Evolutionary conservation across 257 asterid species (phyloP).

Genomic region (Linderniella brevidens): DNA sequence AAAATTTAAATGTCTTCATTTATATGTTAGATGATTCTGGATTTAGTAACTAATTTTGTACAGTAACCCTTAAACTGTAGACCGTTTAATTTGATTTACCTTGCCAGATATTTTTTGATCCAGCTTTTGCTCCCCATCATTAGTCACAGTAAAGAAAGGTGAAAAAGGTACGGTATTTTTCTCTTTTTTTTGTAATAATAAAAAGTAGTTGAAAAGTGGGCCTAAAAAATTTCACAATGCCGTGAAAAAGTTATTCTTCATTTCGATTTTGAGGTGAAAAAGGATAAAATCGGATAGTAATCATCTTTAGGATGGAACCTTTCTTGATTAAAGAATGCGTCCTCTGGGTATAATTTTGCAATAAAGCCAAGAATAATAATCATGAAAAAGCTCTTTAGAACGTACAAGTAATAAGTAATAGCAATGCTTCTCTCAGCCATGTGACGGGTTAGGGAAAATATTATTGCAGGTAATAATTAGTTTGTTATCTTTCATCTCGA

Average conservation of each 20-base stretch:
- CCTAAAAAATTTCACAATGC: conserved; percentile 1
- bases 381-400: conserved; percentile 16
- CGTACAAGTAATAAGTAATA: conserved; percentile 8
- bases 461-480: not conserved
- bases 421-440: conserved; percentile 17
- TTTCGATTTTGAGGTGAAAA: conserved; percentile 5
- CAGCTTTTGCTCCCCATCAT: conserved; percentile 21
- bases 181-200: conserved; percentile 11
- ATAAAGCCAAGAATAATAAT: conserved; percentile 12
- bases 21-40: not conserved
- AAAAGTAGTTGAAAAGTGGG: conserved; percentile 9
- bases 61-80: not conserved
- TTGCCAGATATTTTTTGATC: conserved; percentile 13
- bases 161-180: conserved; percentile 17
- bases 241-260: not conserved
- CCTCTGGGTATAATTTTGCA: conserved; percentile 1
- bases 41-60: not conserved
- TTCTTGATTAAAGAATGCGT: conserved; percentile 19
- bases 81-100: not conserved
- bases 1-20: no score
- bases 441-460: conserved; percentile 9
- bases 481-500: not conserved
- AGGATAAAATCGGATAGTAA: not conserved
- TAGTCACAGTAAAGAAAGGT: conserved; percentile 12
- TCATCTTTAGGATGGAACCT: not conserved